phyloP scores from a whole-genome alignment of 371 early-diverging fungal genomes.

The Mortierella sp. region DNA sequence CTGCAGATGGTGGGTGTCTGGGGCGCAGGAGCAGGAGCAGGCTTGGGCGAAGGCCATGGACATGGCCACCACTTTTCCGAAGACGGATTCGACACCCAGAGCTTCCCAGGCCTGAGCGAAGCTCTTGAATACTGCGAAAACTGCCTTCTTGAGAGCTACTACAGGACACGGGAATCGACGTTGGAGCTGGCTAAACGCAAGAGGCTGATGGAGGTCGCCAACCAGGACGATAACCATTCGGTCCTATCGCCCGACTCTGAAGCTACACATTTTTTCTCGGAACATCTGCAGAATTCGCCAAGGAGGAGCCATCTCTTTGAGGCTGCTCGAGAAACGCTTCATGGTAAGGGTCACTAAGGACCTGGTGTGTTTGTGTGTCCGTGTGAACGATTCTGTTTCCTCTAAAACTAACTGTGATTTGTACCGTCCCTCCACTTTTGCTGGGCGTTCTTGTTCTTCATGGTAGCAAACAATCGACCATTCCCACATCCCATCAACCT shows the following conservation, averaged over 20 bases:
- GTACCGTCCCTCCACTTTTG: too few relatives aligned
- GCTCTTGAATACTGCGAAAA: conserved; percentile 98
- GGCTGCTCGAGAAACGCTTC: conserved; percentile 53
- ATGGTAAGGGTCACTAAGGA: conserved; percentile 45
- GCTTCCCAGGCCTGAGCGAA: conserved; percentile 84
- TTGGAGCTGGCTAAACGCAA: conserved; percentile 35
- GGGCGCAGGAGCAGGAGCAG: conserved; percentile 54
- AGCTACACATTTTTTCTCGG: conserved; percentile 45
- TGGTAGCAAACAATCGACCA: conserved; percentile 24
- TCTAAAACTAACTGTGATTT: too few relatives aligned
- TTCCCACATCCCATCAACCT: conserved; percentile 27
- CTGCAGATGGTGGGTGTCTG: conserved; percentile 84
- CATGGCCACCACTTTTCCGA: conserved; percentile 55
- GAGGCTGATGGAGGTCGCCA: conserved; percentile 28
- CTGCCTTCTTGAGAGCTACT: conserved; percentile 78
- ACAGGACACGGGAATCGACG: conserved; percentile 56
- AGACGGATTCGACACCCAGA: conserved; percentile 67
- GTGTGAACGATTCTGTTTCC: neutral
- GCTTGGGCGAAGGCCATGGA: conserved; percentile 42
- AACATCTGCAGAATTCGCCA: conserved; percentile 49
- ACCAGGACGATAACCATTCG: conserved; percentile 17
- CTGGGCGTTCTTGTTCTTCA: too few relatives aligned
- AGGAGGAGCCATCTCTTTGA: conserved; percentile 54
- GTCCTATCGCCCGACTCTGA: conserved; percentile 46
- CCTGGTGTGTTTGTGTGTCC: neutral